Base-by-base conservation (phyloP, 108 stramenopile species). In the Fragilaria radians region DNA sequence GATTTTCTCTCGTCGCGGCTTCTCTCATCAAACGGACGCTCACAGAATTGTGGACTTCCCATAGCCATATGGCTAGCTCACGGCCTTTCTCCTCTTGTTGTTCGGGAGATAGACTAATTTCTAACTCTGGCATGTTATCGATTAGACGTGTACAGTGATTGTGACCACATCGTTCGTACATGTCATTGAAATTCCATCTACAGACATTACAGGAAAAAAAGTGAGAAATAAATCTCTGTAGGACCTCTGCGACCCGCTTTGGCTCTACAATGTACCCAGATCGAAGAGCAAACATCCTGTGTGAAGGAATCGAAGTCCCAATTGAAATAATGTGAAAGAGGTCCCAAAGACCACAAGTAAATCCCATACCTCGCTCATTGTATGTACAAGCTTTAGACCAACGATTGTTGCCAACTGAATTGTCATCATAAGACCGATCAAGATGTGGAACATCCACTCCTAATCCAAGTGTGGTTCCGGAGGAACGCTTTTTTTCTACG, bases 331-430 rank as follows among this genome's bases (percentile, higher is more conserved):
- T 66, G 51, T 75, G 73, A 49, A 75, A 71, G 3, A 75, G 56
- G 46, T 71, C 57, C 73, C 73, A 75, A 23, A 75, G 70, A 34
- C 73, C 73, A 46, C 73, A 75, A 24, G 73, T 75, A 28, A 62
- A 75, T 0, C 73, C 73, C 48, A 59, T 62, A 18, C 51, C 70
- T 27, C 57, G 69, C 32, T 57, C 32, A 55, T 32, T 49, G 28
- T 75, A 69, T 2, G 73, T 75, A 34, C 73, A 75, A 0, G 64
- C 46, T 34, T 66, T 46, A 9, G 73, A 66, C 73, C 73, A 75
- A 28, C 53, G 47, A 36, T 61, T 66, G 50, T 68, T 57, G 18
- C 11, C 59, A 56, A 5, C 48, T 32, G 4, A 32, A 32, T 3
- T 29, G 63, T 4, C 14, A 42, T 42, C 36, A 7, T 11, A 7